Evolutionary conservation across 495 filamentous ascomycete species (phyloP).

Genomic region (Clohesyomyces aquaticus): DNA sequence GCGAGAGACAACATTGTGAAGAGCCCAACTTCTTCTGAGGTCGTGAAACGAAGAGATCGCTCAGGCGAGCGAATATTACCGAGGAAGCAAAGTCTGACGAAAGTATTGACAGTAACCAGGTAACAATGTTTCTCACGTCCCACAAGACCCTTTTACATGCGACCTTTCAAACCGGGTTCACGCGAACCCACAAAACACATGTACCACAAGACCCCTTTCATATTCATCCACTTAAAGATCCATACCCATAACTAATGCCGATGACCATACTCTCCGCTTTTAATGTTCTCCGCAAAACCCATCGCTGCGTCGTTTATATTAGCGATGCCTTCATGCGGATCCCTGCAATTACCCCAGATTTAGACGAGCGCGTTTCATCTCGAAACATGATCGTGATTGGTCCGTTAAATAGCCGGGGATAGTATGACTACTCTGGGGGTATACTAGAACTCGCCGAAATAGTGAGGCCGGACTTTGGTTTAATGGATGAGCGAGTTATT

Average conservation of each 20-base stretch:
- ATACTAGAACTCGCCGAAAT: background rate
- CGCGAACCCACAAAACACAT: background rate
- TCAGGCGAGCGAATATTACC: background rate
- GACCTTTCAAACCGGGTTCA: background rate
- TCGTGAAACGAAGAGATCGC: background rate
- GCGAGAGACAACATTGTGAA: background rate
- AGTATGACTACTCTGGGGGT: background rate
- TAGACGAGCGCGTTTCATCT: conserved; percentile 16
- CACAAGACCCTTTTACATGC: background rate
- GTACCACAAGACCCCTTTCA: background rate
- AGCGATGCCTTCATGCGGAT: background rate
- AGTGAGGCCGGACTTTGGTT: background rate
- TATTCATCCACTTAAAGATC: background rate
- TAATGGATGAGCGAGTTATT: background rate
- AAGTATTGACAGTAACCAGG: background rate
- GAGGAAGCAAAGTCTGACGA: too few species aligned
- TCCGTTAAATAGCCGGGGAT: background rate
- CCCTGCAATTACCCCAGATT: conserved; percentile 18
- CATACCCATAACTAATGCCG: background rate
- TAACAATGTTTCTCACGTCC: background rate
- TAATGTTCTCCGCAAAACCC: background rate
- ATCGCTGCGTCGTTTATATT: conserved; percentile 22
- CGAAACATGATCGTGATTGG: conserved; percentile 14
- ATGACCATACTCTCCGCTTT: background rate
- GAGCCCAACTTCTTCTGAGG: too few species aligned